A percentile compares a stretch with the other conserved stretches of the same genome.
Evolutionary conservation across 768 basidiomycete genomes (phyloP).

Genomic region (Rhizopogon roseolus): DNA sequence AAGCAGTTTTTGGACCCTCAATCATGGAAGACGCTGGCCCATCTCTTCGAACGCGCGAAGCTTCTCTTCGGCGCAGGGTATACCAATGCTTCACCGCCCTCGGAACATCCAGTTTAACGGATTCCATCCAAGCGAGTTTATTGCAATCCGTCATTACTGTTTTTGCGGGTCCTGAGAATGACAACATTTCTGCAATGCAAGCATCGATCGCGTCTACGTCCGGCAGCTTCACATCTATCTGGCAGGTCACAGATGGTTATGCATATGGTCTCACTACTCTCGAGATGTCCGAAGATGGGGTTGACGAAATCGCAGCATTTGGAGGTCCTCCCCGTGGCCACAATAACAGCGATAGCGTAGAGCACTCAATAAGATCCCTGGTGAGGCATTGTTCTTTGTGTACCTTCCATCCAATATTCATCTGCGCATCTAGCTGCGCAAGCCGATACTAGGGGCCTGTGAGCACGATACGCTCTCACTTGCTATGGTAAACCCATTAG

Average conservation of each 20-base stretch:
- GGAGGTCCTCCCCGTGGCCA: slow-evolving; percentile 24
- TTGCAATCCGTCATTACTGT: slow-evolving; percentile 77
- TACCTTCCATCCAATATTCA: background rate
- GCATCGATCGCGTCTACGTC: slow-evolving; percentile 86
- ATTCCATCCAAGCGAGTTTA: slow-evolving; percentile 75
- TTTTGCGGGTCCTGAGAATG: slow-evolving; percentile 85
- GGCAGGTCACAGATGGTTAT: slow-evolving; percentile 86
- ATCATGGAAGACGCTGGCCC: slow-evolving; percentile 33
- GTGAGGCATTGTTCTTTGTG: slow-evolving; percentile 36
- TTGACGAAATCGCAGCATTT: slow-evolving; percentile 13
- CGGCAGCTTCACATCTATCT: slow-evolving; percentile 79
- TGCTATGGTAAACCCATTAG: slow-evolving; percentile 45
- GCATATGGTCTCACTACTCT: slow-evolving; percentile 85
- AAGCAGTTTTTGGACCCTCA: slow-evolving; percentile 54
- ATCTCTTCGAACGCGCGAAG: slow-evolving; percentile 72
- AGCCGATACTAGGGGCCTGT: slow-evolving; percentile 75
- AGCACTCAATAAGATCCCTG: slow-evolving; percentile 72
- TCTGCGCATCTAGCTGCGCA: slow-evolving; percentile 32
- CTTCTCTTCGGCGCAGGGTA: slow-evolving; percentile 76
- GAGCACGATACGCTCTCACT: slow-evolving; percentile 83
- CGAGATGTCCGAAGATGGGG: slow-evolving; percentile 44
- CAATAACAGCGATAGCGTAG: slow-evolving; percentile 75
- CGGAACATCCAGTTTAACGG: slow-evolving; percentile 74
- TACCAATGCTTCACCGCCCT: slow-evolving; percentile 87
- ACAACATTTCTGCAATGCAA: slow-evolving; percentile 79